phyloP scores from a whole-genome alignment of 1,284 basidiomycete genomes.

The Boletus mariae region DNA sequence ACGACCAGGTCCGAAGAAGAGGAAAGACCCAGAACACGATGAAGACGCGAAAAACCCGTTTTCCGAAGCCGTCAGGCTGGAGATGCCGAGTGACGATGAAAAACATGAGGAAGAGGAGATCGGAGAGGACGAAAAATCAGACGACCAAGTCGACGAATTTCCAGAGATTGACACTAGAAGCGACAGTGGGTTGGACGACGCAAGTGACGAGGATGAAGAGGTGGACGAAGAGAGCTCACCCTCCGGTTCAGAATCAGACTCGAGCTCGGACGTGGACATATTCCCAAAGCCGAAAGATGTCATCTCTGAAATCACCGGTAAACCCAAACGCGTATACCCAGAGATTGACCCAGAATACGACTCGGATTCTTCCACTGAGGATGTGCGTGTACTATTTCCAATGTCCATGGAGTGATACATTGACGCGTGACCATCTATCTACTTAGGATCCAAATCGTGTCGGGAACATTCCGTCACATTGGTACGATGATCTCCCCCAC shows the following conservation, averaged over 20 bases:
- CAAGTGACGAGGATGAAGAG: conserved; percentile 35
- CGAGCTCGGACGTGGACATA: conserved; percentile 37
- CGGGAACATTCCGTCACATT: conserved; percentile 94
- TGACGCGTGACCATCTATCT: conserved; percentile 6
- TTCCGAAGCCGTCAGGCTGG: conserved; percentile 46
- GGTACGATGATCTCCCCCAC: conserved; percentile 99
- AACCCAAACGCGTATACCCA: conserved; percentile 87
- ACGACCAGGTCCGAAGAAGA: conserved; percentile 39
- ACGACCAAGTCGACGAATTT: conserved; percentile 45
- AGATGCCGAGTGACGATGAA: conserved; percentile 74
- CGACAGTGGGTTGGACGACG: conserved; percentile 45
- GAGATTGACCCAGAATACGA: conserved; percentile 96
- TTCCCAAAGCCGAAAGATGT: conserved; percentile 70
- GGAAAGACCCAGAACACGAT: conserved; percentile 45
- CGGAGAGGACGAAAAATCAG: conserved; percentile 38
- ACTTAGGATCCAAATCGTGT: conserved; percentile 86
- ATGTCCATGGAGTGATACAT: not conserved
- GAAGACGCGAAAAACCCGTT: conserved; percentile 34
- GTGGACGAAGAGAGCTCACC: conserved; percentile 31
- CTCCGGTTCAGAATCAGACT: conserved; percentile 26
- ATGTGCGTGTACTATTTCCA: conserved; percentile 54
- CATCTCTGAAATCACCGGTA: conserved; percentile 81
- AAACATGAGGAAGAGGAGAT: conserved; percentile 35
- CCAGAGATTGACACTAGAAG: conserved; percentile 23
- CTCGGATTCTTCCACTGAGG: conserved; percentile 95